Evolutionary conservation across 148 eudicot genomes (phyloP), one percentile per base, ranked within the genome.

Genomic region (Gaultheria prostrata): DNA sequence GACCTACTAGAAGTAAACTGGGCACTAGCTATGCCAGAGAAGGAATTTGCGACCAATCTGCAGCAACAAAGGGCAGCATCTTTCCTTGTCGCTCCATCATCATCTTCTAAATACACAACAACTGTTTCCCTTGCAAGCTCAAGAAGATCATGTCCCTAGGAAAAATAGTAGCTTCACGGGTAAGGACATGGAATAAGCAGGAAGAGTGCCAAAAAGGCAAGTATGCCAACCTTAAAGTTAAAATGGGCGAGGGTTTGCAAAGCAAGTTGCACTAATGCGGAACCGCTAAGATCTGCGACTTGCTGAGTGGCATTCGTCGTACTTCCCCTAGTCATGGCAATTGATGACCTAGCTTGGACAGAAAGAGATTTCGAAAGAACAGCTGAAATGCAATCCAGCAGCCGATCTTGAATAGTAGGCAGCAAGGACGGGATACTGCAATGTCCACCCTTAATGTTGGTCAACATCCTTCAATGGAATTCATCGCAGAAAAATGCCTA

Each of bases 61-160:
- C 97, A 97, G 89, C 98, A 97, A 87, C 98, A 94, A 56, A 97
- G 86, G 45, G 99, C 99, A 86, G 99, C 99, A 87, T 94, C 97
- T 85, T 94, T 94, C 71, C 98, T 85, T 79, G 97, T 94, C 20
- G 88, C 86, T 70, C 94, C 95, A 88, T 94, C 98, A 78, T 93
- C 97, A 86, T 94, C 97, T 87, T 94, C 99, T 78, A 97, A 87
- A 87, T 94, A 94, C 57, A 92, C 80, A 30, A 89, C 90, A 76
- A 94, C 99, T 28, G 93, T 92, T 72, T 91, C 94, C 88, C 94
- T 90, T 39, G 95, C 93, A 88, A 94, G 91, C 86, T 94, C 97
- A 46, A 97, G 93, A 76, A 97, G 98, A 85, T 97, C 97, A 82
- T 93, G 99, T 83, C 97, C 99, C 99, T 94, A 86, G 54, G 86